phyloP scores from a whole-genome alignment of 2,329 filamentous ascomycete genomes.

The Apiospora rasikravindrae region DNA sequence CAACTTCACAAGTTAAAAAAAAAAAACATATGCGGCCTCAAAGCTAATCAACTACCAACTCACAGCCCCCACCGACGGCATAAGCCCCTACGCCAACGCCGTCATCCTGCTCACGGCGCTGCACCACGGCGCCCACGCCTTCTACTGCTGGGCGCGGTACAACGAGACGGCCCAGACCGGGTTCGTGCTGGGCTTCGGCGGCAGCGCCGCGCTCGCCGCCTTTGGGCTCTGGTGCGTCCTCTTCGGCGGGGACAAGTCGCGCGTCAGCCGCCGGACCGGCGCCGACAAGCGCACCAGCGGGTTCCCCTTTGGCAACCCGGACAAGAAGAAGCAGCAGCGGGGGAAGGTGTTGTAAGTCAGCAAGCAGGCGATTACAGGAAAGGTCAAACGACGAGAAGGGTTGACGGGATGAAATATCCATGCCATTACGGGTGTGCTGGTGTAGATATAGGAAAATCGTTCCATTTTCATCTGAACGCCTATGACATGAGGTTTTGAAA shows the following conservation, averaged over 20 bases:
- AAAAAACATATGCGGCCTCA: no score
- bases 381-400: no score
- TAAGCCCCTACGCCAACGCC: constrained; percentile 69
- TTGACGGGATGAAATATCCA: no score
- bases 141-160: constrained; percentile 73
- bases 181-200: constrained; percentile 65
- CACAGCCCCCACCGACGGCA: constrained; percentile 37
- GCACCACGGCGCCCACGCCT: constrained; percentile 67
- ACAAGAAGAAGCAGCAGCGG: constrained; percentile 24
- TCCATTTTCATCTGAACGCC: no score
- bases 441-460: no score
- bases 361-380: no score
- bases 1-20: no score
- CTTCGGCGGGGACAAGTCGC: constrained; percentile 44
- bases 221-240: constrained; percentile 67
- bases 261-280: constrained; percentile 45
- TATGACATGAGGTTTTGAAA: neutral
- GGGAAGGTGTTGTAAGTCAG: neutral
- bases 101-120: constrained; percentile 68
- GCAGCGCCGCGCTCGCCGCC: constrained; percentile 60
- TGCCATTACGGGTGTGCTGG: no score
- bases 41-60: no score
- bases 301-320: constrained; percentile 43
- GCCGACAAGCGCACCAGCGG: constrained; percentile 48
- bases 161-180: constrained; percentile 59